These are phyloP conservation scores for Talaromyces sp. DNA, from an alignment of 2,329 filamentous ascomycete species.

Conservation along the genomic window DNA sequence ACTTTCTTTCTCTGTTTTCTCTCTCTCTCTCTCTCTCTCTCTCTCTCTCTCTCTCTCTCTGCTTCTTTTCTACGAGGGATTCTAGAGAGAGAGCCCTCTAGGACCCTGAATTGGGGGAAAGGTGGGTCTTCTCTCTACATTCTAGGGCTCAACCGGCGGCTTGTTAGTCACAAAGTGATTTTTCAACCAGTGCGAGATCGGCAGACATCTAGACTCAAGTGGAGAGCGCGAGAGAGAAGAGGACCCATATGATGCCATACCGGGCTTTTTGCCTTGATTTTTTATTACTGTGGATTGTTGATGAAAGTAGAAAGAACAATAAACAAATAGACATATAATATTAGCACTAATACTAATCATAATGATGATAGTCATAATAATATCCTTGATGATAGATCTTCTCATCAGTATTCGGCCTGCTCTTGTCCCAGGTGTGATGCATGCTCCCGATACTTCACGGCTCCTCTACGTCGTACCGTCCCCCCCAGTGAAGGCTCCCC, in stretches of 20 bases:
- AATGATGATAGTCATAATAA: neutral
- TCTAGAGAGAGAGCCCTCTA: too few relatives aligned
- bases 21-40: neutral
- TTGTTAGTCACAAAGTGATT: neutral
- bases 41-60: too few relatives aligned
- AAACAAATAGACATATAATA: too few relatives aligned
- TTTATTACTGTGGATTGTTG: neutral
- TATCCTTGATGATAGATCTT: too few relatives aligned
- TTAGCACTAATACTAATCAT: too few relatives aligned
- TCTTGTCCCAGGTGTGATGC: neutral
- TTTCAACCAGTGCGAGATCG: slow-evolving; percentile 19
- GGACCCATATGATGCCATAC: slow-evolving; percentile 23
- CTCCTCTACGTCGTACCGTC: too few relatives aligned
- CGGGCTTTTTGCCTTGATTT: neutral
- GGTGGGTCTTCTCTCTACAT: neutral
- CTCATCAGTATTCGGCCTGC: neutral
- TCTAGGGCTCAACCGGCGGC: neutral
- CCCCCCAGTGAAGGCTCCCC: too few relatives aligned
- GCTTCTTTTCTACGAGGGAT: too few relatives aligned
- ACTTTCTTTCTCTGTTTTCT: neutral
- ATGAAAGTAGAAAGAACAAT: too few relatives aligned
- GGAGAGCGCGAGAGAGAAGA: too few relatives aligned
- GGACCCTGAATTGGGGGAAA: too few relatives aligned
- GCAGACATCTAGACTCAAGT: slow-evolving; percentile 23
- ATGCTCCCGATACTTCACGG: neutral